Evolutionary conservation across 108 stramenopile species (phyloP).

Genomic region (Cyclotella sp.): DNA sequence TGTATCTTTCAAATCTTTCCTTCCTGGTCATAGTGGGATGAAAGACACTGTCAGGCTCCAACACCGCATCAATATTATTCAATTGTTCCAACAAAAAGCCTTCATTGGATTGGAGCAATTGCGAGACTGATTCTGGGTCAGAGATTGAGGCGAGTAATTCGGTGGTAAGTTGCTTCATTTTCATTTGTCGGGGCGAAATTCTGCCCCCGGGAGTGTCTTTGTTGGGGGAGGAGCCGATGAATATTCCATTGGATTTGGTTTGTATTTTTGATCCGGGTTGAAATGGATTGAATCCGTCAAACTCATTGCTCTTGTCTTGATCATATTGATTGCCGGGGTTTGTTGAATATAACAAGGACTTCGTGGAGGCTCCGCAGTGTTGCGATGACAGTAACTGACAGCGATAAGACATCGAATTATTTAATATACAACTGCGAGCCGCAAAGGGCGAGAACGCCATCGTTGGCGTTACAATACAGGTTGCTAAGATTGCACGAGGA

Average conservation of each 20-base stretch:
- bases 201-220: constrained; percentile 40
- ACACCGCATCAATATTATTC: constrained; percentile 42
- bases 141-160: constrained; percentile 31
- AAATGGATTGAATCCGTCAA: constrained; percentile 50
- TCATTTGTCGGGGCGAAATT: constrained; percentile 50
- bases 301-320: constrained; percentile 17
- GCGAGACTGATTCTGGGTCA: constrained; percentile 26
- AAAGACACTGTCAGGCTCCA: constrained; percentile 43
- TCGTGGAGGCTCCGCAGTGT: constrained; percentile 2
- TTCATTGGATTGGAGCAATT: constrained; percentile 35
- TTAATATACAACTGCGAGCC: too few species aligned
- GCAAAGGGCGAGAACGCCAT: too few species aligned
- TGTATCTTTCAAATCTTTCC: constrained; percentile 41
- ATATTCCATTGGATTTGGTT: constrained; percentile 27
- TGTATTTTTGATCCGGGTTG: constrained; percentile 42
- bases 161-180: constrained; percentile 50
- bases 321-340: not conserved
- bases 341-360: not conserved
- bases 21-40: constrained; percentile 32
- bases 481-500: too few species aligned
- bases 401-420: too few species aligned
- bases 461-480: too few species aligned
- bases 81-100: constrained; percentile 50
- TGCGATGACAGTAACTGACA: not conserved
- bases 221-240: constrained; percentile 11